phyloP scores from a whole-genome alignment of 2,329 filamentous ascomycete genomes.

The Hypocreales sp. region DNA sequence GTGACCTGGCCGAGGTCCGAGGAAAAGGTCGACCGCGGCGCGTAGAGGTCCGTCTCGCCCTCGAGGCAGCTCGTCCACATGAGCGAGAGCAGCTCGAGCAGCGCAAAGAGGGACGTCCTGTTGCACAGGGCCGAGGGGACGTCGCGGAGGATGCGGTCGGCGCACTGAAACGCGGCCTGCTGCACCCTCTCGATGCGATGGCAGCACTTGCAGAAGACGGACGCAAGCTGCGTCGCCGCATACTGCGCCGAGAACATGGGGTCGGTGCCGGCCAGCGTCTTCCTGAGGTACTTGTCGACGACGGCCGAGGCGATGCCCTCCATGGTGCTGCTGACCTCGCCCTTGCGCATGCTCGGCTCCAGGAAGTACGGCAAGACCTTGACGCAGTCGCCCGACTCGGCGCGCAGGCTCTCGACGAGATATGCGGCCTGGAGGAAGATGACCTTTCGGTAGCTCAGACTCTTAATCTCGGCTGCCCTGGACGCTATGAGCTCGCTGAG shows the following conservation, averaged over 20 bases:
- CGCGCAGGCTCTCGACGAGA: constrained; percentile 76
- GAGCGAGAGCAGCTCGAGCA: constrained; percentile 80
- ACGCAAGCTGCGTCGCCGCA: constrained; percentile 74
- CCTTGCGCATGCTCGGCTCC: constrained; percentile 66
- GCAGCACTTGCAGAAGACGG: constrained; percentile 77
- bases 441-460: constrained; percentile 74
- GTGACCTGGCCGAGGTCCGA: constrained; percentile 65
- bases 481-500: constrained; percentile 60
- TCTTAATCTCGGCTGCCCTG: constrained; percentile 63
- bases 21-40: constrained; percentile 66
- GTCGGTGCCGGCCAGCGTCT: constrained; percentile 54
- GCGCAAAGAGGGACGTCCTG: constrained; percentile 75
- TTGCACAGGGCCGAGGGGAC: constrained; percentile 86
- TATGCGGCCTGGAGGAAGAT: constrained; percentile 88
- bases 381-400: constrained; percentile 76
- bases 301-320: constrained; percentile 50
- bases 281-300: constrained; percentile 64
- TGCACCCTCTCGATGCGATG: constrained; percentile 89
- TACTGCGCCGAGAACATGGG: constrained; percentile 80
- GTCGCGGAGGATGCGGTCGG: constrained; percentile 69
- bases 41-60: constrained; percentile 85
- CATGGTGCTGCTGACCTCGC: constrained; percentile 49
- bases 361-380: constrained; percentile 84
- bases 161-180: constrained; percentile 67
- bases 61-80: constrained; percentile 95